phyloP scores from a whole-genome alignment of 345 rosid species.

The Eucalyptus cloeziana region DNA sequence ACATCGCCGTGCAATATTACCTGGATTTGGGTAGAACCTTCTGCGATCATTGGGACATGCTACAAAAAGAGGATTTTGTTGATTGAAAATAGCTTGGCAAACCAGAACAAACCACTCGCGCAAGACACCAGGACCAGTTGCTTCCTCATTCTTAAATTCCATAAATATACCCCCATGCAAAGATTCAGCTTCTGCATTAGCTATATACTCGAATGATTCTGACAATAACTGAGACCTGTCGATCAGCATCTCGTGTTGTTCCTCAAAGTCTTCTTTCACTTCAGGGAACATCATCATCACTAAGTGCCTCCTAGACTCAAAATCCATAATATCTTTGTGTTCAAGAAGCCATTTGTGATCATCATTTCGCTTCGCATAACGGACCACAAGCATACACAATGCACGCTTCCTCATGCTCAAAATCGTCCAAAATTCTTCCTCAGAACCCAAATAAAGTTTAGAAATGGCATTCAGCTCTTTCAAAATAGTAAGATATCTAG shows the following conservation, averaged over 20 bases:
- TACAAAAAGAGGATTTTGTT: slow-evolving; percentile 61
- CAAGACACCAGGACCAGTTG: slow-evolving; percentile 95
- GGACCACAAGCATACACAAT: slow-evolving; percentile 38
- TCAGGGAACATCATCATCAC: slow-evolving; percentile 84
- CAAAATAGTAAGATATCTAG: slow-evolving; percentile 62
- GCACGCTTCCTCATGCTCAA: slow-evolving; percentile 36
- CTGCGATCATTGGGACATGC: slow-evolving; percentile 74
- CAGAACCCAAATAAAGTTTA: slow-evolving; percentile 40
- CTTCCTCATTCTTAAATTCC: slow-evolving; percentile 98
- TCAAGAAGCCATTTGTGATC: slow-evolving; percentile 79
- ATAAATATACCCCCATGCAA: slow-evolving; percentile 73
- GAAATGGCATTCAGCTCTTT: slow-evolving; percentile 60
- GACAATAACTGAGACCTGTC: slow-evolving; percentile 80
- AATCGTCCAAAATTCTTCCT: slow-evolving; percentile 33
- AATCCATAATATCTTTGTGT: slow-evolving; percentile 64
- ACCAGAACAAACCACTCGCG: slow-evolving; percentile 97
- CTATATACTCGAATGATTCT: slow-evolving; percentile 80
- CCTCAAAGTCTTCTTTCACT: slow-evolving; percentile 66
- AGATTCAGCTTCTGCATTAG: slow-evolving; percentile 44
- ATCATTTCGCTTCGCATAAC: slow-evolving; percentile 52
- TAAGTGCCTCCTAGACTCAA: slow-evolving; percentile 82
- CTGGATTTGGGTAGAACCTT: slow-evolving; percentile 90
- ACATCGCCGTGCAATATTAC: slow-evolving; percentile 15
- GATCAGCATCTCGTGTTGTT: slow-evolving; percentile 93
- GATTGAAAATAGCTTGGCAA: slow-evolving; percentile 67